Base-by-base conservation (phyloP, 179 eudicot genomes). In the Camellia oleifera region DNA sequence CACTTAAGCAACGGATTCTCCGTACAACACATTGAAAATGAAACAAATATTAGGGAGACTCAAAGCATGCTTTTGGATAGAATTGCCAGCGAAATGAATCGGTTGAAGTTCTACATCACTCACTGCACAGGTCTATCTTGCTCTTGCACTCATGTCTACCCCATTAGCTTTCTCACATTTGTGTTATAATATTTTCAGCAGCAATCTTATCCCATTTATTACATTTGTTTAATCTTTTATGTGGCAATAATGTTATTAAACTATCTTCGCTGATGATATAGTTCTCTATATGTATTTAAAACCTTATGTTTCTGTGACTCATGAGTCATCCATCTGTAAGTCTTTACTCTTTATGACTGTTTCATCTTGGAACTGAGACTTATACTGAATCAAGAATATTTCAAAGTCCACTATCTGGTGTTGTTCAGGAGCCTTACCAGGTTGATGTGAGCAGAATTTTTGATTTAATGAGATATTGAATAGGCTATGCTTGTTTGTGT, bases 11-110 rank as follows among this genome's bases (percentile, higher is more conserved):
- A 94, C 74, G 94, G 98, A 48, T 62, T 89, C 68, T 86, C 92
- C 48, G 80, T 84, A 53, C 93, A 91, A 50, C 92, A 94, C 75
- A 78, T 81, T 44, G 99, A 94, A 84, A 91, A 85, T 86, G 99
- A 91, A 70, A 86, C 94, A 56, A 92, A 83, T 85, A 86, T 90
- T 68, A 88, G 99, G 84, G 99, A 96, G 87, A 96, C 99, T 75
- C 99, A 92, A 83, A 96, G 99, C 89, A 96, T 96, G 98, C 96
- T 96, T 84, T 85, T 96, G 82, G 99, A 96, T 87, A 89, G 99
- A 88, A 96, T 96, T 87, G 94, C 99, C 32, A 94, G 99, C 88
- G 99, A 96, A 90, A 96, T 96, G 99, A 96, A 96, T 85, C 85
- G 96, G 86, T 86, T 96, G 79, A 96, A 96, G 91, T 96, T 96